phyloP scores from a whole-genome alignment of 225 moss, liverwort and hornwort species.

The Bryum argenteum region DNA sequence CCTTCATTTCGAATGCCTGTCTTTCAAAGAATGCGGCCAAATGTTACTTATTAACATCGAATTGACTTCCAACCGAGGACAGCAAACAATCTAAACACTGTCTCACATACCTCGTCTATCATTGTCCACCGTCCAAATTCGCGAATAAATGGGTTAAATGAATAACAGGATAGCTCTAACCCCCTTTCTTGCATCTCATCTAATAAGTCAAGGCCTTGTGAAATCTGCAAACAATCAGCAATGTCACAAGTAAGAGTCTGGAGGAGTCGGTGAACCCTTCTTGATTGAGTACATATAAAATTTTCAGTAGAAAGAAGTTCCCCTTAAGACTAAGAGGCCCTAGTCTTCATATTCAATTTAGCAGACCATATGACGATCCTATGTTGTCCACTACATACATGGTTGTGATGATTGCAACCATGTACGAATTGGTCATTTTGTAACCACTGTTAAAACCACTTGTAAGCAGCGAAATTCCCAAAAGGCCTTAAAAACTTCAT shows the following conservation, averaged over 20 bases:
- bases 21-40: conserved; percentile 26
- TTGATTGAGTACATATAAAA: background rate
- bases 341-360: background rate
- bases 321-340: background rate
- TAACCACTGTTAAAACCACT: conserved; percentile 11
- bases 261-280: conserved; percentile 21
- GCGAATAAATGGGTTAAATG: conserved; percentile 70
- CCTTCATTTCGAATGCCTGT: conserved; percentile 74
- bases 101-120: conserved; percentile 63
- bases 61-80: background rate
- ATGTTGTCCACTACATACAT: no score
- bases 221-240: conserved; percentile 43
- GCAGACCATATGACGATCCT: background rate
- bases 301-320: background rate
- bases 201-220: conserved; percentile 68
- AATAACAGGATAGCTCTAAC: conserved; percentile 43
- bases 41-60: conserved; percentile 9
- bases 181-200: conserved; percentile 70
- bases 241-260: conserved; percentile 4
- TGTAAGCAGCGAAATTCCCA: conserved; percentile 13
- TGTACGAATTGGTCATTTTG: no score
- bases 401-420: no score
- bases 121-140: conserved; percentile 63
- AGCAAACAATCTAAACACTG: conserved; percentile 5
- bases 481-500: conserved; percentile 18